Conservation (phyloP, 192 early-diverging fungal genomes). For the Spizellomyces punctatus region DNA sequence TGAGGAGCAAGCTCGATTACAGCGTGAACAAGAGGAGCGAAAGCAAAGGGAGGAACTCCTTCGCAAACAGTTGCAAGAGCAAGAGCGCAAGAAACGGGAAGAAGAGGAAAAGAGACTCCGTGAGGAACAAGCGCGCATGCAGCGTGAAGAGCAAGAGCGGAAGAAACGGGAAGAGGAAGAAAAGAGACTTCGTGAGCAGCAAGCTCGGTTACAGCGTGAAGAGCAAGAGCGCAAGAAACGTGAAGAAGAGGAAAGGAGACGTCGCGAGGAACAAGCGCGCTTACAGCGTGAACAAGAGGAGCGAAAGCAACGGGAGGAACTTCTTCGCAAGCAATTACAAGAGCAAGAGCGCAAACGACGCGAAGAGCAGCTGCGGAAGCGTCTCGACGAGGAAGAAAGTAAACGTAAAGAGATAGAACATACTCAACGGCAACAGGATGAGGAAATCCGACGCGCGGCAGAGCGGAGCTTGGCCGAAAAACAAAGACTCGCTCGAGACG, state of each 20-base stretch:
- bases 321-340: background rate
- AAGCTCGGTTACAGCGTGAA: slow-evolving; percentile 1
- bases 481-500: too few species aligned
- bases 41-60: background rate
- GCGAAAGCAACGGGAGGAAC: background rate
- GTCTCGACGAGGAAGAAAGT: background rate
- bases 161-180: background rate
- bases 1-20: background rate
- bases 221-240: background rate
- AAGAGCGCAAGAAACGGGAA: background rate
- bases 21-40: background rate
- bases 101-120: background rate
- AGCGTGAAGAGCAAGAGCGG: background rate
- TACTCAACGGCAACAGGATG: background rate
- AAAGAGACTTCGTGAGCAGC: background rate
- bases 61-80: background rate
- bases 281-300: background rate
- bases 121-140: background rate
- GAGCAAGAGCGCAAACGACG: background rate
- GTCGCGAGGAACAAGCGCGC: background rate
- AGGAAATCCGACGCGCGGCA: background rate
- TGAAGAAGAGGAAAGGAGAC: background rate
- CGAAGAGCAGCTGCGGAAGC: background rate
- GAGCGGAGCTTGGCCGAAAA: too few species aligned
- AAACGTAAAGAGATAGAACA: background rate